Evolutionary conservation across 805 yeast genomes (phyloP).

Genomic region (Suhomyces emberorum): DNA sequence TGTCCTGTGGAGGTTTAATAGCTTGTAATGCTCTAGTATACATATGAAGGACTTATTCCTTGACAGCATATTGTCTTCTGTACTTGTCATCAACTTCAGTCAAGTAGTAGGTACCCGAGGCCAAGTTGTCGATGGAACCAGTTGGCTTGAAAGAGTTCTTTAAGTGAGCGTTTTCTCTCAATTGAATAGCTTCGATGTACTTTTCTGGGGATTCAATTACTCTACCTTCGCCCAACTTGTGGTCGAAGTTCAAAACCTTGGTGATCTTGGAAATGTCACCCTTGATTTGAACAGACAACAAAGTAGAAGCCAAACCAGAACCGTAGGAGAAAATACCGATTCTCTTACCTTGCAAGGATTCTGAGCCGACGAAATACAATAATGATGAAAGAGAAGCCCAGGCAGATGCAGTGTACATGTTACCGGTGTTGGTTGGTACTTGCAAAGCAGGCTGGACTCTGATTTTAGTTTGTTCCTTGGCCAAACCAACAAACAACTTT

Average conservation of each 20-base stretch:
- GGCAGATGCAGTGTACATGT: constrained; percentile 94
- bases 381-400: constrained; percentile 85
- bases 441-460: constrained; percentile 77
- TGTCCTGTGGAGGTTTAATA: too few relatives aligned
- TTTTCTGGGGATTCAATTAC: constrained; percentile 65
- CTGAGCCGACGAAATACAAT: constrained; percentile 70
- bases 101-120: constrained; percentile 79
- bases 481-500: constrained; percentile 75
- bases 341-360: constrained; percentile 74
- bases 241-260: constrained; percentile 61
- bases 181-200: constrained; percentile 74
- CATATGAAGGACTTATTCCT: constrained; percentile 53
- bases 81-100: constrained; percentile 79
- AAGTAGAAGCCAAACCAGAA: constrained; percentile 92
- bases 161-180: constrained; percentile 88
- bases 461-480: constrained; percentile 64
- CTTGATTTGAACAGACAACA: constrained; percentile 73
- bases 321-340: constrained; percentile 95
- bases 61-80: constrained; percentile 77
- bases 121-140: constrained; percentile 72
- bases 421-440: constrained; percentile 96
- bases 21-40: too few relatives aligned
- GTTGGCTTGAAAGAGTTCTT: constrained; percentile 75
- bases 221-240: constrained; percentile 64
- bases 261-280: constrained; percentile 77